Evolutionary conservation across 345 rosid species (phyloP), one percentile per base, ranked within the genome.

Genomic region (Zanthoxylum bungeanum): DNA sequence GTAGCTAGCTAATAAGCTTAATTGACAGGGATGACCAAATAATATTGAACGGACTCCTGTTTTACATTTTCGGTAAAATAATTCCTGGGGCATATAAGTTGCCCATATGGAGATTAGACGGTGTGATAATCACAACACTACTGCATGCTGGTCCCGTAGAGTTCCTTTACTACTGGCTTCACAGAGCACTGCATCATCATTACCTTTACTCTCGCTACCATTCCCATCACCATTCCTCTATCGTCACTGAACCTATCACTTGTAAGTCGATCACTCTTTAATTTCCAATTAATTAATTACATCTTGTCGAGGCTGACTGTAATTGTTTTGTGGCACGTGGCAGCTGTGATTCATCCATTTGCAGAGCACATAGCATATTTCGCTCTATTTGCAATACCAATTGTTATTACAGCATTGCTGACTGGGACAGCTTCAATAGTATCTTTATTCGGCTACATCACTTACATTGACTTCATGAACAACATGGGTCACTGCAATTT

Each of bases 401-500:
- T 79, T 36, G 0, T 70, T 10, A 65, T 70, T 10, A 65, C 86
- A 19, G 64, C 81, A 0, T 0, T 71, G 12, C 0, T 77, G 1
- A 72, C 63, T 0, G 80, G 96, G 27, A 82, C 82, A 0, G 59
- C 62, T 7, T 91, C 93, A 3, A 28, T 78, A 0, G 37, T 17
- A 14, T 52, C 80, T 25, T 0, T 50, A 1, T 4, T 42, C 1
- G 55, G 52, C 12, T 93, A 93, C 77, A 0, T 88, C 14, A 72
- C 82, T 9, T 91, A 70, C 76, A 10, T 91, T 0, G 95, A 93
- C 63, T 75, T 82, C 14, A 93, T 93, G 97, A 93, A 89, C 83
- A 84, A 91, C 59, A 74, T 93, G 91, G 98, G 98, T 2, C 97
- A 93, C 60, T 89, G 97, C 85, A 93, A 93, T 73, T 87, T 89